phyloP scores from a whole-genome alignment of 1,284 basidiomycete species.

The Ganoderma meredithae region DNA sequence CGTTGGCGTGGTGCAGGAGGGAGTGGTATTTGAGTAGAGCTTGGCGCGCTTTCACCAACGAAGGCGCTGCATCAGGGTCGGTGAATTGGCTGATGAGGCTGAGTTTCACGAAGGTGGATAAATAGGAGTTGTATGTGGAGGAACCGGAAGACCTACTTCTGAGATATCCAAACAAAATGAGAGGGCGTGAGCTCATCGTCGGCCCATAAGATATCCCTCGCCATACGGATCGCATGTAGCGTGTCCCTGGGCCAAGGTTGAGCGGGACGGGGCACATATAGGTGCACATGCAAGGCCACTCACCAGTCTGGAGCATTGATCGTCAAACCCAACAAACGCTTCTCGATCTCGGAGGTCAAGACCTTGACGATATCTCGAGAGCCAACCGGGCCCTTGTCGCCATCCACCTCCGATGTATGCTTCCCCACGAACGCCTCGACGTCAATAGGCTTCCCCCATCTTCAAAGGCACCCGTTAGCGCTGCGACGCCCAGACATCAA shows the following conservation, averaged over 20 bases:
- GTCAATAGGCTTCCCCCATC: constrained; percentile 83
- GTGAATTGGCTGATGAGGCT: constrained; percentile 83
- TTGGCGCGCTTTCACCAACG: constrained; percentile 52
- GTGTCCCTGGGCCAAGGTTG: constrained; percentile 71
- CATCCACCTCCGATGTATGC: constrained; percentile 60
- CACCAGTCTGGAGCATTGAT: constrained; percentile 95
- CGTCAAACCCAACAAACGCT: constrained; percentile 74
- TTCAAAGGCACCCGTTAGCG: constrained; percentile 40
- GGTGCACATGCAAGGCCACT: constrained; percentile 32
- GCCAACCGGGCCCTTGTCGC: constrained; percentile 56
- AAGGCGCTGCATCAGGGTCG: constrained; percentile 58
- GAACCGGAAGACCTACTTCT: constrained; percentile 64
- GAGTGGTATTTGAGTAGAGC: constrained; percentile 84
- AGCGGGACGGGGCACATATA: not conserved
- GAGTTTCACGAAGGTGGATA: not conserved
- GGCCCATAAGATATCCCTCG: constrained; percentile 87
- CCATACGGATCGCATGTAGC: constrained; percentile 82
- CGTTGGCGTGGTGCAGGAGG: constrained; percentile 78
- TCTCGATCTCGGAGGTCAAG: constrained; percentile 78
- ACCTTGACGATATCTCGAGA: constrained; percentile 81
- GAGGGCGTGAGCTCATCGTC: constrained; percentile 74
- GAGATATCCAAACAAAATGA: constrained; percentile 80
- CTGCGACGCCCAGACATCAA: constrained; percentile 4
- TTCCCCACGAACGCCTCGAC: constrained; percentile 78
- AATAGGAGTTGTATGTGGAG: not conserved